Conservation (phyloP, 2,329 filamentous ascomycete genomes). For the Elsinoe perseae region DNA sequence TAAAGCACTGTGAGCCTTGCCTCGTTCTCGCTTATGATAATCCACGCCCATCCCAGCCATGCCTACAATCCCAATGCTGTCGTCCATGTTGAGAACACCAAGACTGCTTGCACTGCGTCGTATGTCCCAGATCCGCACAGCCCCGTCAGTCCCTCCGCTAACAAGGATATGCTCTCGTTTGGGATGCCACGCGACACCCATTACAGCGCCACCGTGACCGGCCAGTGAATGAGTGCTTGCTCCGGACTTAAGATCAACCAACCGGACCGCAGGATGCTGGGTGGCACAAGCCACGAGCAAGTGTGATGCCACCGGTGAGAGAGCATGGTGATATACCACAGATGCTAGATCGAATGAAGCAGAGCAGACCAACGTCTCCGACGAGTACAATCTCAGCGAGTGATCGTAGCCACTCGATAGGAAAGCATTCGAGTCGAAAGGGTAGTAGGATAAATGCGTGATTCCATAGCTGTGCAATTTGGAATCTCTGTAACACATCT, state of each 20-base stretch:
- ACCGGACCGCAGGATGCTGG: constrained; percentile 72
- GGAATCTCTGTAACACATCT: constrained; percentile 24
- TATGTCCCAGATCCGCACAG: constrained; percentile 79
- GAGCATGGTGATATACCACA: constrained; percentile 67
- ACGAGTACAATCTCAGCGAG: constrained; percentile 67
- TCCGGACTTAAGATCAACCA: constrained; percentile 80
- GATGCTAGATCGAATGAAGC: constrained; percentile 61
- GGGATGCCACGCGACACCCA: constrained; percentile 71
- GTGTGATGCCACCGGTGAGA: constrained; percentile 64
- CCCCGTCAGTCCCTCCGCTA: constrained; percentile 78
- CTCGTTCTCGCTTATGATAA: constrained; percentile 33
- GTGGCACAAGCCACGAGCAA: constrained; percentile 82
- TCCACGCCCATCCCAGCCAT: constrained; percentile 39
- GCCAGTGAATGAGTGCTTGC: constrained; percentile 51
- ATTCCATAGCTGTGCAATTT: constrained; percentile 60
- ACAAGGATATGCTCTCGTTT: constrained; percentile 70
- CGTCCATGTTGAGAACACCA: constrained; percentile 74
- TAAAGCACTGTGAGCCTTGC: constrained; percentile 64
- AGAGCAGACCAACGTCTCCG: constrained; percentile 52
- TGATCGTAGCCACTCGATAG: constrained; percentile 72
- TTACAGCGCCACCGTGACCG: constrained; percentile 45
- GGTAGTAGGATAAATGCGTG: constrained; percentile 69
- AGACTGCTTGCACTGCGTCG: constrained; percentile 68
- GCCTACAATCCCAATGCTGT: constrained; percentile 59
- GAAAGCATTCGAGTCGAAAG: constrained; percentile 68